phyloP scores from a whole-genome alignment of 768 basidiomycete species.

The Pleurotus pulmonarius region DNA sequence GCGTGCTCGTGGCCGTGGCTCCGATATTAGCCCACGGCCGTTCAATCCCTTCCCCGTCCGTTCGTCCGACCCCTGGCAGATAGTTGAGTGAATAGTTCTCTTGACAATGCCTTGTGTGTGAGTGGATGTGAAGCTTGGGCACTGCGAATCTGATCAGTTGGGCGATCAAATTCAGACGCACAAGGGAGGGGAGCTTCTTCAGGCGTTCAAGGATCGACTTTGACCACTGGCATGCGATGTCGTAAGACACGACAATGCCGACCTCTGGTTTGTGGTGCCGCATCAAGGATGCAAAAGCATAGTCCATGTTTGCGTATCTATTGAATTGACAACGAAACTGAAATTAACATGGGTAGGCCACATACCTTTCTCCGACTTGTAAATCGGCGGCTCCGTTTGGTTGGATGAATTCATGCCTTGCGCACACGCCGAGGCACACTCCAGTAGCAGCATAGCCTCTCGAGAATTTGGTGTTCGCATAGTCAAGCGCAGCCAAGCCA shows the following conservation, averaged over 20 bases:
- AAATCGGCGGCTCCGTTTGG: not conserved
- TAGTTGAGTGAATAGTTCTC: conserved; percentile 13
- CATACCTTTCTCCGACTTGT: conserved; percentile 9
- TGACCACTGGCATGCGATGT: conserved; percentile 24
- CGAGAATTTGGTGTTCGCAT: not conserved
- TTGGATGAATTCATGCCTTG: conserved; percentile 8
- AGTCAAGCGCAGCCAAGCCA: not conserved
- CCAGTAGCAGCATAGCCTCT: not conserved
- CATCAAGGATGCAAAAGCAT: conserved; percentile 13
- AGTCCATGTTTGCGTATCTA: conserved; percentile 29
- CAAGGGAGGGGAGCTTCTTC: not conserved
- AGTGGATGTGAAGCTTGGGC: conserved; percentile 13
- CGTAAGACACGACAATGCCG: conserved; percentile 20
- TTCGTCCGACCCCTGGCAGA: conserved; percentile 23
- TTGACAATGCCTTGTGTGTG: conserved; percentile 13
- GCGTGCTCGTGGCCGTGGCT: conserved; percentile 19
- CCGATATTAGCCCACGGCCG: conserved; percentile 23
- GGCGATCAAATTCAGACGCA: not conserved
- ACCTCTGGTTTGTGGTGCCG: not conserved
- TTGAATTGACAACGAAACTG: not conserved
- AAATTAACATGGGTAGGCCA: not conserved
- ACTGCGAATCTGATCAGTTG: conserved; percentile 1
- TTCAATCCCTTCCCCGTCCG: conserved; percentile 20
- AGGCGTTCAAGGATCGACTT: conserved; percentile 1
- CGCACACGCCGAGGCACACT: conserved; percentile 8